These are phyloP conservation scores for Aaosphaeria arxii DNA, from an alignment of 2,329 filamentous ascomycete species.

Conservation along the genomic window DNA sequence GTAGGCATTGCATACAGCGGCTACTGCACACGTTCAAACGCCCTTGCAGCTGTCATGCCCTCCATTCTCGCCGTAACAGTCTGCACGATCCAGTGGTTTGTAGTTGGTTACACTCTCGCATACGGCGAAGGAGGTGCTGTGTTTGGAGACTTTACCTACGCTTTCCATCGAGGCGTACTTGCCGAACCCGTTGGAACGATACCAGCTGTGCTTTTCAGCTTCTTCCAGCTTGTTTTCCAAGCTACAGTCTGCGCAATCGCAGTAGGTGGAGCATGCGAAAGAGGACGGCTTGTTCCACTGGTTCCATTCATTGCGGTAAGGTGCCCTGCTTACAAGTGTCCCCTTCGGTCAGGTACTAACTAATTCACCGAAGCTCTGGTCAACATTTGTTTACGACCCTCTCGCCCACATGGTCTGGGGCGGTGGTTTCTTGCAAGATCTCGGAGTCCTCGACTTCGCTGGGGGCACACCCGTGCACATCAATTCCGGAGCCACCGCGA, in stretches of 20 bases:
- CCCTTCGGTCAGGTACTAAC: background rate
- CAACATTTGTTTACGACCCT: constrained; percentile 49
- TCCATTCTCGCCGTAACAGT: constrained; percentile 46
- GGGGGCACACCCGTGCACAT: constrained; percentile 41
- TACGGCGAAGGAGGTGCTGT: constrained; percentile 47
- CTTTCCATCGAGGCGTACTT: constrained; percentile 46
- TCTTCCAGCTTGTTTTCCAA: constrained; percentile 51
- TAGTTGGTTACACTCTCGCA: constrained; percentile 49
- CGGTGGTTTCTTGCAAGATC: constrained; percentile 41
- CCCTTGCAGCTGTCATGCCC: constrained; percentile 49
- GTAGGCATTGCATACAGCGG: constrained; percentile 52
- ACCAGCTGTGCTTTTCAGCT: constrained; percentile 50
- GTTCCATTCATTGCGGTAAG: constrained; percentile 48
- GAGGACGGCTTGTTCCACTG: constrained; percentile 45
- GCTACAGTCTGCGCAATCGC: constrained; percentile 53
- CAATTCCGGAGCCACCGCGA: constrained; percentile 42
- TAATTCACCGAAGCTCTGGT: constrained; percentile 39
- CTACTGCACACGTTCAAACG: constrained; percentile 49
- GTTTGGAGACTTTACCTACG: constrained; percentile 46
- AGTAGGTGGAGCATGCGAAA: constrained; percentile 49
- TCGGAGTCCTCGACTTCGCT: constrained; percentile 48
- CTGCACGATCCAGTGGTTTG: constrained; percentile 52
- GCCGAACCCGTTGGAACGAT: constrained; percentile 50
- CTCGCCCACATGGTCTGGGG: constrained; percentile 52
- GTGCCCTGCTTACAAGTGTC: background rate